These are phyloP conservation scores for Leccinum barrowsii DNA, from an alignment of 768 basidiomycete species.

Conservation along the genomic window DNA sequence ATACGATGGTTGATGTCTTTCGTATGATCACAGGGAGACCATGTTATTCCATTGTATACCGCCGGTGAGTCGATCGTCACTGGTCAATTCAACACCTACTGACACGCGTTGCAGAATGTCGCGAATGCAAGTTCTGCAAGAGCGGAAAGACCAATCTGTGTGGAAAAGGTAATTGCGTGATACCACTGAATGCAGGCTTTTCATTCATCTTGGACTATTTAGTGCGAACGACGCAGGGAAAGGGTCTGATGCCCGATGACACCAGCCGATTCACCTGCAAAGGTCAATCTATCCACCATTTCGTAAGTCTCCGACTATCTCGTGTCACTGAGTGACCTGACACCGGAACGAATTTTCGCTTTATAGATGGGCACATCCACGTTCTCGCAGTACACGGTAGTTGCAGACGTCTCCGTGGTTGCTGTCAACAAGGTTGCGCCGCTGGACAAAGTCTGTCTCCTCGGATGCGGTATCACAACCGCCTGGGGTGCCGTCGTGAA, in stretches of 20 bases:
- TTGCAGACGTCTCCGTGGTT: slow-evolving; percentile 95
- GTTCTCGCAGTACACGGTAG: slow-evolving; percentile 99
- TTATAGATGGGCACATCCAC: slow-evolving; percentile 95
- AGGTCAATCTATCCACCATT: slow-evolving; percentile 85
- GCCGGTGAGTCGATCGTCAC: slow-evolving; percentile 55
- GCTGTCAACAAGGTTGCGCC: slow-evolving; percentile 83
- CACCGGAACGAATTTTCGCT: background rate
- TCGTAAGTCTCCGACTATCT: slow-evolving; percentile 51
- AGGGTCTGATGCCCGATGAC: slow-evolving; percentile 92
- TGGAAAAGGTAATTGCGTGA: slow-evolving; percentile 62
- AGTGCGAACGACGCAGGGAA: slow-evolving; percentile 92
- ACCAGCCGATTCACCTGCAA: slow-evolving; percentile 85
- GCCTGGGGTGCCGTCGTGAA: slow-evolving; percentile 96
- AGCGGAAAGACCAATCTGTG: slow-evolving; percentile 99
- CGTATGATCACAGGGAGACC: slow-evolving; percentile 62
- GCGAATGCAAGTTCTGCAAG: slow-evolving; percentile 98
- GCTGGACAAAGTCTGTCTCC: slow-evolving; percentile 93
- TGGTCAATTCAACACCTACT: background rate
- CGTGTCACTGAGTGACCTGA: background rate
- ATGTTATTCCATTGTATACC: slow-evolving; percentile 96
- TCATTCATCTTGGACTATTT: slow-evolving; percentile 6
- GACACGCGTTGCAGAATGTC: slow-evolving; percentile 58
- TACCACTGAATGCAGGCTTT: background rate
- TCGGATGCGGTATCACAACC: slow-evolving; percentile 97
- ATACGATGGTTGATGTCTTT: background rate